Evolutionary conservation across 805 yeast species (phyloP).

Genomic region (Ogataea neopini): DNA sequence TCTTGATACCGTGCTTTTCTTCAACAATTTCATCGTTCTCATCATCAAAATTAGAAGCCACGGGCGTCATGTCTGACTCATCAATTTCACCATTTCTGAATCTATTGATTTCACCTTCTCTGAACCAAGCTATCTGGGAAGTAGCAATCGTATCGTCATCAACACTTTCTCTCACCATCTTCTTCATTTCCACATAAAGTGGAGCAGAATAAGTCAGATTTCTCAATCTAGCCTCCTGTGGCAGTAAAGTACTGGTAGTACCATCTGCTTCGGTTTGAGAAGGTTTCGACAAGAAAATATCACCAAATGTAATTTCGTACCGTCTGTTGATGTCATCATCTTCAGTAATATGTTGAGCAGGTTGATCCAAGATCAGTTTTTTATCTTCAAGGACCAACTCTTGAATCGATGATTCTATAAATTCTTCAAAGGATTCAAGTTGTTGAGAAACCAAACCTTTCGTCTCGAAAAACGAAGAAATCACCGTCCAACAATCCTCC

Average conservation of each 20-base stretch:
- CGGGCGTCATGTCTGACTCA: slow-evolving; percentile 28
- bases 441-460: slow-evolving; percentile 98
- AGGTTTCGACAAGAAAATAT: slow-evolving; percentile 93
- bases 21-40: slow-evolving; percentile 67
- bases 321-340: slow-evolving; percentile 87
- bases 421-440: slow-evolving; percentile 96
- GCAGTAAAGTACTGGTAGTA: slow-evolving; percentile 97
- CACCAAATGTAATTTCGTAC: slow-evolving; percentile 96
- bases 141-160: slow-evolving; percentile 62
- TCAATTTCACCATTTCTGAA: slow-evolving; percentile 31
- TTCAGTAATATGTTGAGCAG: slow-evolving; percentile 95
- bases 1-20: slow-evolving; percentile 35
- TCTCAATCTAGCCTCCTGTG: slow-evolving; percentile 97
- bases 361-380: slow-evolving; percentile 91
- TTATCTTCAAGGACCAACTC: slow-evolving; percentile 96
- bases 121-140: slow-evolving; percentile 61
- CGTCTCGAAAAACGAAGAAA: slow-evolving; percentile 92
- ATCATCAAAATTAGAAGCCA: slow-evolving; percentile 47
- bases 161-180: slow-evolving; percentile 79
- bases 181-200: slow-evolving; percentile 92
- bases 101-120: slow-evolving; percentile 49
- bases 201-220: slow-evolving; percentile 96
- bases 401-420: slow-evolving; percentile 94
- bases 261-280: slow-evolving; percentile 99
- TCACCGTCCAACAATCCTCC: slow-evolving; percentile 99